Conservation (phyloP, 768 basidiomycete genomes). For the Boletales sp. region DNA sequence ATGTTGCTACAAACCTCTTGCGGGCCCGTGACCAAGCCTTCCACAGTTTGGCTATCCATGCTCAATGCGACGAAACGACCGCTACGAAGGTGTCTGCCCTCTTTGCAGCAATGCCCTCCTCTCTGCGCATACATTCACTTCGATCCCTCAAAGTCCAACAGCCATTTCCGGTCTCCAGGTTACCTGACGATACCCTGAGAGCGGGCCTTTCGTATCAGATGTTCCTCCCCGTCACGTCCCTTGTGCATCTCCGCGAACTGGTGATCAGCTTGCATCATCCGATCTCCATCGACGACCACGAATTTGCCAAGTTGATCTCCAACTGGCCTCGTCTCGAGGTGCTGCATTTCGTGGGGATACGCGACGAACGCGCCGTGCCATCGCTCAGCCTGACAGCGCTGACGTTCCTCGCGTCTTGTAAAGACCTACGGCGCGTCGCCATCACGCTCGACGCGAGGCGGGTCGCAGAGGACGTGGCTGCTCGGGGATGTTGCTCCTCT, state of each 20-base stretch:
- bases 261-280: not conserved
- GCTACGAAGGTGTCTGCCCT: not conserved
- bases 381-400: too few relatives aligned
- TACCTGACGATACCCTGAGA: too few relatives aligned
- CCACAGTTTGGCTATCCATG: not conserved
- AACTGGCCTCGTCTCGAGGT: not conserved
- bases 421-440: too few relatives aligned
- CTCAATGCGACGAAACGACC: not conserved
- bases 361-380: too few relatives aligned
- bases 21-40: not conserved
- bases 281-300: not conserved
- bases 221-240: not conserved
- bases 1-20: not conserved
- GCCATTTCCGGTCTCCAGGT: too few relatives aligned
- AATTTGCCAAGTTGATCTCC: not conserved
- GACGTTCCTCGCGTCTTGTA: too few relatives aligned
- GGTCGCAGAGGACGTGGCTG: too few relatives aligned
- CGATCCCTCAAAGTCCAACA: not conserved
- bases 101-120: not conserved
- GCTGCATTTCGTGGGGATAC: not conserved
- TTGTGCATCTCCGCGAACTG: conserved; percentile 1
- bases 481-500: too few relatives aligned
- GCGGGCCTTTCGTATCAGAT: not conserved
- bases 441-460: too few relatives aligned
- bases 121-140: conserved; percentile 1